Base-by-base conservation (phyloP, 805 yeast species). In the Cyberlindnera mississippiensis region DNA sequence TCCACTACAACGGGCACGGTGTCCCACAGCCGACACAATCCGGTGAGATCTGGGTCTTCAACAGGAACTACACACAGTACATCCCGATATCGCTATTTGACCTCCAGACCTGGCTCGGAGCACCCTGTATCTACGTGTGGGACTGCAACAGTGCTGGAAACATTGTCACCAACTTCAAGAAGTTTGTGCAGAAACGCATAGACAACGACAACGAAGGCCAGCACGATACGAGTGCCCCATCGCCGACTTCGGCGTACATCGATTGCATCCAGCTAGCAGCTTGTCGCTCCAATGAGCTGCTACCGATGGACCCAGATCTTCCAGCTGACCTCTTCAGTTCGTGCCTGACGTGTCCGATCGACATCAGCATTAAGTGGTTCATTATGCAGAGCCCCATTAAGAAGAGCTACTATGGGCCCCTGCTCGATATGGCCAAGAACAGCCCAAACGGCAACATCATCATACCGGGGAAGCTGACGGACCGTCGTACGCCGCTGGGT, bases 11-110 rank as follows among this genome's bases (percentile, higher is more conserved):
- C 55, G 99, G 99, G 6, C 99, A 93, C 59, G 99, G 99, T 18
- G 99, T 93, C 2, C 99, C 99, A 0, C 88, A 88, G 55, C 98
- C 99, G 0, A 93, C 99, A 0, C 80, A 88, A 28, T 79, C 90
- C 35, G 99, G 99, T 18, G 99, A 93, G 59, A 87, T 93, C 20
- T 93, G 99, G 99, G 98, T 93, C 10, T 93, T 93, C 68, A 93
- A 93, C 62, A 71, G 97, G 51, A 96, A 96, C 2, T 93, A 90
- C 61, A 93, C 99, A 1, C 99, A 93, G 65, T 93, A 93, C 61
- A 93, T 93, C 44, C 99, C 99, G 1, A 93, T 93, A 2, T 86
- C 96, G 9, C 66, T 93, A n/a, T 89, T 86, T 62, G 99, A 93
- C 57, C 68, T 93, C 36, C 99, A 93, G 56, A 82, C 95, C 4